Base-by-base conservation (phyloP, 2,329 filamentous ascomycete genomes). In the Nemania sp. region DNA sequence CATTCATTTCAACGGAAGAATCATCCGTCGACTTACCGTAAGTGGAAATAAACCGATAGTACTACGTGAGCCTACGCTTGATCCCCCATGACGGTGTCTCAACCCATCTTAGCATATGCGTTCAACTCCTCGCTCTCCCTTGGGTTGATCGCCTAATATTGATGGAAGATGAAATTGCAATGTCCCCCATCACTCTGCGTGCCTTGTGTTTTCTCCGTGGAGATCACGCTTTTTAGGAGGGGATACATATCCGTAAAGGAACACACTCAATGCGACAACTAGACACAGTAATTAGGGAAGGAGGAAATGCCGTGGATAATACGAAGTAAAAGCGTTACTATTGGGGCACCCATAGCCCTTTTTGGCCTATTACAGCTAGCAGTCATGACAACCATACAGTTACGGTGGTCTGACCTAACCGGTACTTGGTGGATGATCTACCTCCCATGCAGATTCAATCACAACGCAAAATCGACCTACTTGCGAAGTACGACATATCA, bases 71-170 rank as follows among this genome's bases (percentile, higher is more conserved):
- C 24, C 20, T 49, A 8, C 3, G 28, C 28, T 34, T 11, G 20
- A 48, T 42, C 9, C n/a, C 6, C 43, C 53, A 49, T 36, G 47
- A 23, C 24, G 5, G 3, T 39, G 44, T 23, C 33, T 8, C 34
- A 68, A 75, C 75, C 79, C 78, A 75, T 66, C 79, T 77, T 75
- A 80, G 77, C 77, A 80, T 80, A 79, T 80, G 67, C 77, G 75
- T 77, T 77, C 75, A 72, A 70, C 71, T 68, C 68, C 70, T 65
- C 62, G 63, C 73, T 77, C 72, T 68, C 70, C 77, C 76, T 67
- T 80, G 77, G 75, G 75, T 75, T 72, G 75, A 75, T 77, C 71
- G 77, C 75, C 77, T 80, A 80, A 76, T 74, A 75, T 70, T 73
- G 71, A 74, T 80, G 78, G 78, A 75, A 80, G 73, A 80, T 74